Conservation (phyloP, 2,329 filamentous ascomycete genomes). For the Diaporthe amygdali region DNA sequence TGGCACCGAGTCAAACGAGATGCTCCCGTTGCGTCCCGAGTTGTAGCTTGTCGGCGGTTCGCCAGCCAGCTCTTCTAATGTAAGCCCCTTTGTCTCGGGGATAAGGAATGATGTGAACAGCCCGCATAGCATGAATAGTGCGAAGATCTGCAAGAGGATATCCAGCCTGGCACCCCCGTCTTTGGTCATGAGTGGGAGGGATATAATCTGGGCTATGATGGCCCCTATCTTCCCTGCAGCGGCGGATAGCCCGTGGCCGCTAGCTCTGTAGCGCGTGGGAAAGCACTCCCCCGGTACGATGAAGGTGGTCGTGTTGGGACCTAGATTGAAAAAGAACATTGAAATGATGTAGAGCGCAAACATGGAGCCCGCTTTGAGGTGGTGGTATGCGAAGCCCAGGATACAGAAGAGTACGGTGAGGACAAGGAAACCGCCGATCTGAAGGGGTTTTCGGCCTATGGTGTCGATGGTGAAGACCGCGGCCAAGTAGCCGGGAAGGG, state of each 20-base stretch:
- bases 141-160: conserved; percentile 78
- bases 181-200: conserved; percentile 64
- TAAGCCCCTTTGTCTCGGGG: conserved; percentile 77
- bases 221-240: conserved; percentile 72
- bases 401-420: conserved; percentile 67
- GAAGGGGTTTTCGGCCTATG: conserved; percentile 78
- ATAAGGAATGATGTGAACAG: conserved; percentile 73
- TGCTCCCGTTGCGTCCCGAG: conserved; percentile 55
- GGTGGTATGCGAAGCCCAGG: conserved; percentile 64
- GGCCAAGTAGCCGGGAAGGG: conserved; percentile 81
- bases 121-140: conserved; percentile 80
- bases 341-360: conserved; percentile 67
- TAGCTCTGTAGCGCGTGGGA: conserved; percentile 66
- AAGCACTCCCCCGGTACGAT: conserved; percentile 70
- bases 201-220: conserved; percentile 70
- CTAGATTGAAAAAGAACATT: conserved; percentile 72
- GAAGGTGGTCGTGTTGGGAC: conserved; percentile 70
- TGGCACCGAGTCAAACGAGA: conserved; percentile 35
- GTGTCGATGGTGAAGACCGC: conserved; percentile 77
- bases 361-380: conserved; percentile 52
- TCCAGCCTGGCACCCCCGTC: conserved; percentile 50
- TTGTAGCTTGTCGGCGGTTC: conserved; percentile 68
- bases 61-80: conserved; percentile 73
- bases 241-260: conserved; percentile 69
- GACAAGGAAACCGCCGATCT: conserved; percentile 65